Percentiles rank a stretch among this genome's conserved stretches.
Conservation (phyloP, 2,329 filamentous ascomycete species). For the Byssothecium circinans region DNA sequence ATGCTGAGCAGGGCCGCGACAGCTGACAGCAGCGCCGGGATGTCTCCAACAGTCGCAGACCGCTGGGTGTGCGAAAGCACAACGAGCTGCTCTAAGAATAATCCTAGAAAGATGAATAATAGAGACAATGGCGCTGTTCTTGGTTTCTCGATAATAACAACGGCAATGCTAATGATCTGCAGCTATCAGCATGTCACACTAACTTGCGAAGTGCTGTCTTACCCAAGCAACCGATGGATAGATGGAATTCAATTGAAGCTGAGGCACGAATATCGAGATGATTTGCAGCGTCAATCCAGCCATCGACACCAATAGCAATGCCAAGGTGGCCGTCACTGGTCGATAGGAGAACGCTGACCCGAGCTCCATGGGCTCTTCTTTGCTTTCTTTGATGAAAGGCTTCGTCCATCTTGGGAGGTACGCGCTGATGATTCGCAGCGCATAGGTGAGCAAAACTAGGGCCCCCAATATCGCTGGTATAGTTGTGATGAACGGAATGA, state of each 20-base stretch:
- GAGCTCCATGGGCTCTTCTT: conserved; percentile 35
- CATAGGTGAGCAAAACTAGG: conserved; percentile 42
- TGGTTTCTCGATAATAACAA: conserved; percentile 45
- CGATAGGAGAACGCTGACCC: conserved; percentile 28
- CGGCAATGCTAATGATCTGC: conserved; percentile 39
- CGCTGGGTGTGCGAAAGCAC: conserved; percentile 27
- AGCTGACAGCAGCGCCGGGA: conserved; percentile 38
- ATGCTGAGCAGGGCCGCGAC: conserved; percentile 52
- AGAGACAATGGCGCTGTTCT: conserved; percentile 46
- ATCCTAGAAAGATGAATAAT: conserved; percentile 39
- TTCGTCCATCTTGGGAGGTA: conserved; percentile 54
- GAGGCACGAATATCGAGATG: conserved; percentile 24
- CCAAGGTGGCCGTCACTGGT: conserved; percentile 29
- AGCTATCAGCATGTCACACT: conserved; percentile 14
- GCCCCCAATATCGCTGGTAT: conserved; percentile 43
- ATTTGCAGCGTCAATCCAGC: conserved; percentile 32
- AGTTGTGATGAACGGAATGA: conserved; percentile 43
- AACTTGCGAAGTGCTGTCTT: conserved; percentile 6
- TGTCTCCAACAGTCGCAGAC: conserved; percentile 35
- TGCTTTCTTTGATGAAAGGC: conserved; percentile 50
- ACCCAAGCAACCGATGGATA: conserved; percentile 41
- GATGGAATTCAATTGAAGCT: conserved; percentile 17
- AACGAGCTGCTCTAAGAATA: conserved; percentile 42
- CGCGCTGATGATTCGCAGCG: conserved; percentile 31
- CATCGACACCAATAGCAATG: conserved; percentile 26